These are phyloP conservation scores for Leishmania arabica DNA, from an alignment of 208 protist genomes.

Conservation along the genomic window DNA sequence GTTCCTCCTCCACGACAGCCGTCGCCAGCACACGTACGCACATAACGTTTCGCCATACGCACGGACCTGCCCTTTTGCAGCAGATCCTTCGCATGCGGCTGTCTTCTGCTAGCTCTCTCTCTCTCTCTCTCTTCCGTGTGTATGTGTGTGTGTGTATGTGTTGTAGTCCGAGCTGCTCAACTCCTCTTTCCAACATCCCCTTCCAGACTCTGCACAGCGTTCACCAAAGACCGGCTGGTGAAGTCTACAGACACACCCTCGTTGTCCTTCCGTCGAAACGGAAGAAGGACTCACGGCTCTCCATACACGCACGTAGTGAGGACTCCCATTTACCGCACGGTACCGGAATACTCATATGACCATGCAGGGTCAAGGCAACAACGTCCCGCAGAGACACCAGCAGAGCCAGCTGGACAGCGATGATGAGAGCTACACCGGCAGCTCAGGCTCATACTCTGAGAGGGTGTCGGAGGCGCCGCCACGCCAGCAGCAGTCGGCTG, in stretches of 20 bases:
- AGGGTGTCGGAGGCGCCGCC: conserved; percentile 2
- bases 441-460: conserved; percentile 21
- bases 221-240: background rate
- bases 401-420: conserved; percentile 9
- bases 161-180: background rate
- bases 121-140: too few relatives aligned
- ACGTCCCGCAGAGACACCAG: conserved; percentile 11
- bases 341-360: background rate
- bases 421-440: conserved; percentile 30
- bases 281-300: background rate
- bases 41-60: background rate
- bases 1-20: background rate
- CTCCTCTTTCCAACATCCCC: background rate
- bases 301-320: background rate
- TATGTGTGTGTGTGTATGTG: too few relatives aligned
- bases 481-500: background rate
- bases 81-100: background rate
- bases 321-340: background rate
- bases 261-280: background rate
- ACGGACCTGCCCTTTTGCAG: background rate
- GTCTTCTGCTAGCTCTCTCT: background rate
- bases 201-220: too few relatives aligned
- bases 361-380: conserved; percentile 17
- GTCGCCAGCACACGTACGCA: background rate
- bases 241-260: background rate